Evolutionary conservation across 257 asterid genomes (phyloP).

Genomic region (Linderniella brevidens): DNA sequence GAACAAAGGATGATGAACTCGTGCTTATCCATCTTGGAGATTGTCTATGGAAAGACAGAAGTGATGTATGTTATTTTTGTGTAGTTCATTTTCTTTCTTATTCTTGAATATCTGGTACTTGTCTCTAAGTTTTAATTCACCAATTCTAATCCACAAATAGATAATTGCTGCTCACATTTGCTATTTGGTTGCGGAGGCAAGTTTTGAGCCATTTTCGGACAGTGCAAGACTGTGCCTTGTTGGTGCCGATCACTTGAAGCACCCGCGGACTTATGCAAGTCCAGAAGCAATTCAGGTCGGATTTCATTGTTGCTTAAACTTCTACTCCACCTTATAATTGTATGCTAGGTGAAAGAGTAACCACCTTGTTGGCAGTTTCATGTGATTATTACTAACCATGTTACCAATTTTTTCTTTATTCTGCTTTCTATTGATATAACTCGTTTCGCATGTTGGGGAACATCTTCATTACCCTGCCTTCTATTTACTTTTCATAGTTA

Average conservation of each 20-base stretch:
- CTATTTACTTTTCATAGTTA: too few species aligned
- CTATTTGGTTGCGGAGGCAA: constrained; percentile 88
- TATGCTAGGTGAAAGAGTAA: too few species aligned
- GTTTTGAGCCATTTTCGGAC: constrained; percentile 75
- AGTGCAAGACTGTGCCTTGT: constrained; percentile 85
- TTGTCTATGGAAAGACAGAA: constrained; percentile 91
- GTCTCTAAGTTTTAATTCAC: not conserved
- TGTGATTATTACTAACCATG: too few species aligned
- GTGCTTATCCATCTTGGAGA: constrained; percentile 96
- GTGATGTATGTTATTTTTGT: constrained; percentile 47
- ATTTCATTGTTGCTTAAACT: too few species aligned
- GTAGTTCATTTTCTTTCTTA: not conserved
- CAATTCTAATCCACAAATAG: constrained; percentile 15
- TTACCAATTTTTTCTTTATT: too few species aligned
- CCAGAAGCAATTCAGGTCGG: constrained; percentile 96
- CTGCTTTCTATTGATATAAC: too few species aligned
- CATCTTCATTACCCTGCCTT: too few species aligned
- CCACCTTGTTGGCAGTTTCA: too few species aligned
- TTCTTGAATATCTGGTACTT: constrained; percentile 4
- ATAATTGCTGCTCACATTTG: constrained; percentile 90
- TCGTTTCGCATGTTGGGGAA: too few species aligned
- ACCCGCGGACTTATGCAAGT: constrained; percentile 83
- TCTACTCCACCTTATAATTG: too few species aligned
- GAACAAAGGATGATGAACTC: constrained; percentile 91
- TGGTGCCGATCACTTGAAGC: constrained; percentile 93